These are phyloP conservation scores for Halophytophthora batemanensis DNA, from an alignment of 352 stramenopile species.

Conservation along the genomic window DNA sequence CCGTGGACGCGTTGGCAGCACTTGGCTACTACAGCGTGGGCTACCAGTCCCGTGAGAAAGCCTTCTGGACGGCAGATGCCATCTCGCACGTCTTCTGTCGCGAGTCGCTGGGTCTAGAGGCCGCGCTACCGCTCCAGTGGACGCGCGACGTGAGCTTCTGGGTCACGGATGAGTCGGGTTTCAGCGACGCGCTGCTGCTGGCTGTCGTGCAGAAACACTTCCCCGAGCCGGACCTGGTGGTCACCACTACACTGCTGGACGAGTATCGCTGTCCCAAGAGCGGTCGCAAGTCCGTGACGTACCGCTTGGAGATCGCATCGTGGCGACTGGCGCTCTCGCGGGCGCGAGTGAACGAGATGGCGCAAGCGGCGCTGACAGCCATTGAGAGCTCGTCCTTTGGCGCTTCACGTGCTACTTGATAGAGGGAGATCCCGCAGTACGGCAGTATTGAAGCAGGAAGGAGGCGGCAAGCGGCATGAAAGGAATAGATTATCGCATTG, in stretches of 20 bases:
- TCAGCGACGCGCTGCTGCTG: slow-evolving; percentile 44
- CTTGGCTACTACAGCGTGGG: slow-evolving; percentile 83
- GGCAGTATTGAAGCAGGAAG: neutral
- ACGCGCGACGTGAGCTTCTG: slow-evolving; percentile 76
- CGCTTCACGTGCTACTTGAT: slow-evolving; percentile 42
- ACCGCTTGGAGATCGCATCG: slow-evolving; percentile 47
- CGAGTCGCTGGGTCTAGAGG: slow-evolving; percentile 33
- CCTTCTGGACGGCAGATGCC: slow-evolving; percentile 67
- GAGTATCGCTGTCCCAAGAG: slow-evolving; percentile 54
- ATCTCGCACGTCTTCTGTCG: slow-evolving; percentile 70
- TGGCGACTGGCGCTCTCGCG: slow-evolving; percentile 36
- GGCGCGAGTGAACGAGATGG: slow-evolving; percentile 47
- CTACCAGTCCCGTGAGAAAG: slow-evolving; percentile 69
- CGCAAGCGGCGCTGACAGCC: slow-evolving; percentile 29
- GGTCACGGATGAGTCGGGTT: slow-evolving; percentile 47
- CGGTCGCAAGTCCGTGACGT: slow-evolving; percentile 55
- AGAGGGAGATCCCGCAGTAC: neutral
- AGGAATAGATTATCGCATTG: slow-evolving; percentile 6
- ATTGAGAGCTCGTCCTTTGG: slow-evolving; percentile 58
- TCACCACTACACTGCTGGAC: slow-evolving; percentile 47
- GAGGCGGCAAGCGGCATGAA: neutral
- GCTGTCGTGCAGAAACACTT: slow-evolving; percentile 47
- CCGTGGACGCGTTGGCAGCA: slow-evolving; percentile 46
- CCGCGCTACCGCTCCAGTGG: slow-evolving; percentile 61
- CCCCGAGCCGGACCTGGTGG: slow-evolving; percentile 26